phyloP scores from a whole-genome alignment of 2,329 filamentous ascomycete genomes.

The Talaromyces sp. region DNA sequence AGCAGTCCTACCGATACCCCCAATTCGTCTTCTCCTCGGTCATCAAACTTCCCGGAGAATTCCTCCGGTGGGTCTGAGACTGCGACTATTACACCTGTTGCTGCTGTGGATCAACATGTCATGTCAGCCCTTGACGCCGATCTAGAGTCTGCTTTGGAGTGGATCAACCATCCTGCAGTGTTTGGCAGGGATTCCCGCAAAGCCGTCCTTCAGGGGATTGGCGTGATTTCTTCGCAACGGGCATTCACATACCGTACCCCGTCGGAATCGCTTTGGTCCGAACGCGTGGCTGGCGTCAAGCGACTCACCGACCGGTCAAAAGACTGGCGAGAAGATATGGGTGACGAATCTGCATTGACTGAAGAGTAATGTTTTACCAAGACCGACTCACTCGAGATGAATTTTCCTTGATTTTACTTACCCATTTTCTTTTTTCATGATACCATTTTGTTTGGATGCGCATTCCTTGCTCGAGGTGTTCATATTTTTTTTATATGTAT shows the following conservation, averaged over 20 bases:
- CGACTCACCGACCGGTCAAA: conserved; percentile 75
- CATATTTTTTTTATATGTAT: neutral
- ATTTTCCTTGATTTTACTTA: conserved; percentile 3
- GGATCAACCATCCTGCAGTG: conserved; percentile 95
- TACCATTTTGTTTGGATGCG: conserved; percentile 28
- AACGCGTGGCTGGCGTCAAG: conserved; percentile 74
- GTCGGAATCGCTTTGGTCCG: conserved; percentile 84
- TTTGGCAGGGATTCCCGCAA: conserved; percentile 93
- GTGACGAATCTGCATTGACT: conserved; percentile 61
- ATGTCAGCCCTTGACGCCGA: conserved; percentile 87
- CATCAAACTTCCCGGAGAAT: conserved; percentile 30
- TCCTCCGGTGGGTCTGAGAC: conserved; percentile 33
- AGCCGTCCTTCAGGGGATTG: conserved; percentile 91
- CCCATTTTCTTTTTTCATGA: conserved; percentile 26
- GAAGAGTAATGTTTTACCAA: conserved; percentile 38
- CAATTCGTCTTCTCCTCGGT: conserved; percentile 33
- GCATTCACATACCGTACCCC: conserved; percentile 90
- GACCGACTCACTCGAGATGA: neutral
- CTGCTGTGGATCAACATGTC: conserved; percentile 76
- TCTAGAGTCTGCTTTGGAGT: conserved; percentile 84
- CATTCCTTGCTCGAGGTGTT: conserved; percentile 1
- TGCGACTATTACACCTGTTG: conserved; percentile 49
- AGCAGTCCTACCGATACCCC: conserved; percentile 32
- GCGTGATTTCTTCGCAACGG: conserved; percentile 90
- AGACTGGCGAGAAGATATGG: conserved; percentile 89